phyloP scores from a whole-genome alignment of 495 filamentous ascomycete species.

The Cladorrhinum samala region DNA sequence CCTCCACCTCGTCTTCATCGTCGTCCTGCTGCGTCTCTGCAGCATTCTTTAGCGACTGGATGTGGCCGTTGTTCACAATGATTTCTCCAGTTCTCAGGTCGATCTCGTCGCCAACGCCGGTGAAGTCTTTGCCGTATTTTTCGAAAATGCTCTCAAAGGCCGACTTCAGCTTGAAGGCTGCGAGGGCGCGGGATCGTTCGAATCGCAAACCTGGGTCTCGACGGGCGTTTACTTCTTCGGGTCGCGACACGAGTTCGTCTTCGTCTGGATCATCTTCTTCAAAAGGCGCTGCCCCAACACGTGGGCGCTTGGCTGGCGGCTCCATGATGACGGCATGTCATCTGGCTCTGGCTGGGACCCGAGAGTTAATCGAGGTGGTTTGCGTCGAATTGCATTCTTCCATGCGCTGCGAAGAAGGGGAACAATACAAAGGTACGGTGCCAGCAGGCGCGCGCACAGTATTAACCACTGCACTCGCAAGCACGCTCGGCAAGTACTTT shows the following conservation, averaged over 20 bases:
- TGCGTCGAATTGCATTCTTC: too few species aligned
- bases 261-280: conserved; percentile 34
- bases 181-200: conserved; percentile 51
- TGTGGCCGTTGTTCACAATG: conserved; percentile 81
- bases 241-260: conserved; percentile 38
- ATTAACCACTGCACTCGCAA: too few species aligned
- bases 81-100: conserved; percentile 58
- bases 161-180: conserved; percentile 64
- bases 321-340: conserved; percentile 45
- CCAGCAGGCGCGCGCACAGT: background rate
- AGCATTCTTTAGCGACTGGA: conserved; percentile 44
- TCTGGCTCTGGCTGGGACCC: too few species aligned
- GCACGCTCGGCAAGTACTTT: background rate
- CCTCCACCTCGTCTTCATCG: conserved; percentile 28
- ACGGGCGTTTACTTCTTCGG: conserved; percentile 35
- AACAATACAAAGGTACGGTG: background rate
- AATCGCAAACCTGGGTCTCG: conserved; percentile 49
- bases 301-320: conserved; percentile 51
- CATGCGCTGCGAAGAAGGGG: too few species aligned
- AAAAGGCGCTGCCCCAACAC: conserved; percentile 35
- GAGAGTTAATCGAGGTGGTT: too few species aligned
- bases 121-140: conserved; percentile 81
- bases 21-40: conserved; percentile 36
- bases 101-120: conserved; percentile 53
- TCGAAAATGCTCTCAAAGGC: conserved; percentile 81